Evolutionary conservation across 768 basidiomycete genomes (phyloP).

Genomic region (Suillus subalutaceus): DNA sequence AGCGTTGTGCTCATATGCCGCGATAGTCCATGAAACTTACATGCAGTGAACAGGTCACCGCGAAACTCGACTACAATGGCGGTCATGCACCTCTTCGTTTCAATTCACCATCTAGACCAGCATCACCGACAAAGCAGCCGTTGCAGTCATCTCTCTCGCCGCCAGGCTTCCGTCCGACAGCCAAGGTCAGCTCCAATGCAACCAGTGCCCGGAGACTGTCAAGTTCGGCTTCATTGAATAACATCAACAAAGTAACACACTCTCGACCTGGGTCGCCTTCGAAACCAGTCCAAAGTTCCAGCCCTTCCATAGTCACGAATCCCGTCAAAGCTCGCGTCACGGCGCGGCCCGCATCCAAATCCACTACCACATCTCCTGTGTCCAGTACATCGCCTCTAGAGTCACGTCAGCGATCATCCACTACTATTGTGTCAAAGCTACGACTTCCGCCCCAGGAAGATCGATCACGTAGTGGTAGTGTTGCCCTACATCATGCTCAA

Average conservation of each 20-base stretch:
- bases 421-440: slow-evolving; percentile 25
- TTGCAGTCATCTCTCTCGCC: slow-evolving; percentile 30
- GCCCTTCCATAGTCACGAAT: slow-evolving; percentile 33
- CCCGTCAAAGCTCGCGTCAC: slow-evolving; percentile 29
- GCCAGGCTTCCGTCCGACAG: slow-evolving; percentile 48
- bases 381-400: slow-evolving; percentile 20
- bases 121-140: slow-evolving; percentile 49
- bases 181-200: slow-evolving; percentile 63
- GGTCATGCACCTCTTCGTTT: slow-evolving; percentile 33
- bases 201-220: slow-evolving; percentile 33
- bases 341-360: slow-evolving; percentile 35
- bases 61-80: slow-evolving; percentile 48
- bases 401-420: slow-evolving; percentile 35
- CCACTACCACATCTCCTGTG: slow-evolving; percentile 14
- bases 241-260: slow-evolving; percentile 25
- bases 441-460: slow-evolving; percentile 34
- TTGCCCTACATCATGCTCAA: slow-evolving; percentile 27
- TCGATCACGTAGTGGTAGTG: slow-evolving; percentile 34
- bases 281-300: slow-evolving; percentile 38
- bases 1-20: slow-evolving; percentile 13
- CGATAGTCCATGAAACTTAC: slow-evolving; percentile 8
- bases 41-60: slow-evolving; percentile 47
- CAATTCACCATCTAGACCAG: slow-evolving; percentile 45
- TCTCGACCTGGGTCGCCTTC: slow-evolving; percentile 44
- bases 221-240: slow-evolving; percentile 24